Percentiles rank a stretch among this genome's conserved stretches.
Evolutionary conservation across 306 rosid species (phyloP).

Genomic region (Vigna angularis): DNA sequence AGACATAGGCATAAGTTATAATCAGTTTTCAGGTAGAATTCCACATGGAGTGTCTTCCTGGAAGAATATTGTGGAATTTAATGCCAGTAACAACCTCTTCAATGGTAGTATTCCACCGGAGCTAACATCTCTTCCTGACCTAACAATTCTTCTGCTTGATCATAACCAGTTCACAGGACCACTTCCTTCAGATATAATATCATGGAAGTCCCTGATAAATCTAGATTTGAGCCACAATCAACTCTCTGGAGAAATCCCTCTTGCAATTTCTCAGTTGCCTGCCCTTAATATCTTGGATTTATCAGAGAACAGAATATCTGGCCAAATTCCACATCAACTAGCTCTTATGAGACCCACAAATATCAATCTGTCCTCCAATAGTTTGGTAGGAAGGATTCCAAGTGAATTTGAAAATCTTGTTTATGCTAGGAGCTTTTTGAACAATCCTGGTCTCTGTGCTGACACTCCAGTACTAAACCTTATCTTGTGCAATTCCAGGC

Average conservation of each 20-base stretch:
- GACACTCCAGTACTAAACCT: slow-evolving; percentile 44
- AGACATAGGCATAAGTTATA: slow-evolving; percentile 55
- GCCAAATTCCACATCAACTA: slow-evolving; percentile 60
- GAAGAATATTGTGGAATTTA: slow-evolving; percentile 51
- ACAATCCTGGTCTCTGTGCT: slow-evolving; percentile 72
- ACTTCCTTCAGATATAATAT: slow-evolving; percentile 55
- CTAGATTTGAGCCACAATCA: slow-evolving; percentile 61
- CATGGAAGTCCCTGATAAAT: slow-evolving; percentile 54
- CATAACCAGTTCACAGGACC: slow-evolving; percentile 58
- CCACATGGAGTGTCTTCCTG: slow-evolving; percentile 60
- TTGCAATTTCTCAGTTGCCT: slow-evolving; percentile 47
- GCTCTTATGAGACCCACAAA: slow-evolving; percentile 25
- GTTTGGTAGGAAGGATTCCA: slow-evolving; percentile 63
- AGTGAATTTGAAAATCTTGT: slow-evolving; percentile 50
- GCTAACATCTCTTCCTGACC: slow-evolving; percentile 51
- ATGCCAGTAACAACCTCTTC: slow-evolving; percentile 63
- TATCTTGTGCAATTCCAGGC: slow-evolving; percentile 47
- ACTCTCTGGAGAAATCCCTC: slow-evolving; percentile 61
- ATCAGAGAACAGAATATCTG: slow-evolving; percentile 70
- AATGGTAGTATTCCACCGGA: slow-evolving; percentile 68
- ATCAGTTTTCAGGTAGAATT: slow-evolving; percentile 65
- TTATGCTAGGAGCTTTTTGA: slow-evolving; percentile 63
- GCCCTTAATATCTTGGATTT: slow-evolving; percentile 64
- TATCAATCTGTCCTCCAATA: slow-evolving; percentile 60
- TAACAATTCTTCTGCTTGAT: slow-evolving; percentile 57